Conservation (phyloP, 2,329 filamentous ascomycete species). For the Colletotrichum gigasporum region DNA sequence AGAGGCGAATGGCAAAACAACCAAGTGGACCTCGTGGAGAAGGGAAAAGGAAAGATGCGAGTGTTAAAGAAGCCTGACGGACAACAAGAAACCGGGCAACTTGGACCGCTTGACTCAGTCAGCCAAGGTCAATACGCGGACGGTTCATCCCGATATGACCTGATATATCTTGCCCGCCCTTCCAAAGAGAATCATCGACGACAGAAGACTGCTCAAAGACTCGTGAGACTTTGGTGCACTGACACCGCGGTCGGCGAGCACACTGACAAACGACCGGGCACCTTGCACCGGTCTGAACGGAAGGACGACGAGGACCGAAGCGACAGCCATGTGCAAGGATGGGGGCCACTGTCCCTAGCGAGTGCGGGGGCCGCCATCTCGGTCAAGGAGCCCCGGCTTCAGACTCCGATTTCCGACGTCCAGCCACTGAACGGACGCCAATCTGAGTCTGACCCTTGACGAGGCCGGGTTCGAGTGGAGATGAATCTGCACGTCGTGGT, state of each 20-base stretch:
- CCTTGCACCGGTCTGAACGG: not conserved
- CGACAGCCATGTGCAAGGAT: constrained; percentile 4
- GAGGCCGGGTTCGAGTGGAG: constrained; percentile 18
- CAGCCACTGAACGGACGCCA: constrained; percentile 19
- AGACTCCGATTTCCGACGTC: constrained; percentile 14
- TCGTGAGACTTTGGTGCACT: not conserved
- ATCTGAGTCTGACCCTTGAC: constrained; percentile 15
- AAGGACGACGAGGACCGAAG: constrained; percentile 4
- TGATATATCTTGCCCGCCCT: not conserved
- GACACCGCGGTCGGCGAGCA: not conserved
- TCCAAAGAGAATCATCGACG: not conserved
- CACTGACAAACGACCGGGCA: not conserved
- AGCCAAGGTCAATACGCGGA: not conserved
- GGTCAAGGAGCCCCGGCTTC: constrained; percentile 16
- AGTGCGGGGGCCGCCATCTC: constrained; percentile 11
- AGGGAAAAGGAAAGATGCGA: not conserved
- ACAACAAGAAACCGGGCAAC: not conserved
- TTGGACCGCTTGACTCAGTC: constrained; percentile 11
- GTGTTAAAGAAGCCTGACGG: not conserved
- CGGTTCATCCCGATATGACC: not conserved
- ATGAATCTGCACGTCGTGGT: constrained; percentile 11
- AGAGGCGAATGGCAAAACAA: constrained; percentile 3
- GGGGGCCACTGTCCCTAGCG: not conserved
- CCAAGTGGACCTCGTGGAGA: constrained; percentile 22
- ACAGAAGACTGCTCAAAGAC: not conserved